Conservation (phyloP, 768 basidiomycete genomes). For the Leucosporidium scottii region DNA sequence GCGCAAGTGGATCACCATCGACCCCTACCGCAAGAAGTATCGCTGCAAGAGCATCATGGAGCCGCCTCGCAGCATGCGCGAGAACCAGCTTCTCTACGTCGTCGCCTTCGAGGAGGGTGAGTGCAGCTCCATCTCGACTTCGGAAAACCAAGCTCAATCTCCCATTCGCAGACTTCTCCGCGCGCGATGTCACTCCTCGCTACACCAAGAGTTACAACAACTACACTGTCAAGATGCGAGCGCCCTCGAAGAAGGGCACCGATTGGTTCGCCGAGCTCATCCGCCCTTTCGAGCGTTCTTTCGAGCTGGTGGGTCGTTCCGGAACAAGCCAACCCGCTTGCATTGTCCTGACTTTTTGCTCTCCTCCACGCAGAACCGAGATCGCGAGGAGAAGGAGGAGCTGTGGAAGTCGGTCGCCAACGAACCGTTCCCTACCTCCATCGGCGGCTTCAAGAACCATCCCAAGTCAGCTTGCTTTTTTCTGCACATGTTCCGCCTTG, state of each 20-base stretch:
- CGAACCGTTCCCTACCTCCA: slow-evolving; percentile 87
- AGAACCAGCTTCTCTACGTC: slow-evolving; percentile 86
- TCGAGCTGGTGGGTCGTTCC: slow-evolving; percentile 60
- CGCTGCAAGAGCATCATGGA: slow-evolving; percentile 65
- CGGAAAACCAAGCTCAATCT: no score
- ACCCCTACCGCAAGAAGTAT: slow-evolving; percentile 78
- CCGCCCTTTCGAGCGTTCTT: slow-evolving; percentile 60
- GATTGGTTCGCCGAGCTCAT: slow-evolving; percentile 80
- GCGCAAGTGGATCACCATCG: slow-evolving; percentile 83
- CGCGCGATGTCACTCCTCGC: slow-evolving; percentile 80
- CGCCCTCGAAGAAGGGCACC: slow-evolving; percentile 49
- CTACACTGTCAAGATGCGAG: slow-evolving; percentile 49
- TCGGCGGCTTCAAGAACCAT: slow-evolving; percentile 92
- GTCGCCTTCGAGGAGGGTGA: slow-evolving; percentile 76
- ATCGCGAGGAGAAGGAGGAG: slow-evolving; percentile 88
- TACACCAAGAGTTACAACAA: slow-evolving; percentile 76
- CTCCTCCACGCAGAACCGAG: slow-evolving; percentile 59
- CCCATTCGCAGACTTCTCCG: slow-evolving; percentile 60
- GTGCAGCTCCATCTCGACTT: slow-evolving; percentile 3
- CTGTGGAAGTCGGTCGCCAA: slow-evolving; percentile 64
- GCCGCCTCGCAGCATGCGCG: slow-evolving; percentile 32
- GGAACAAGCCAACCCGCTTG: slow-evolving; percentile 2
- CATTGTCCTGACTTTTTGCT: not conserved
- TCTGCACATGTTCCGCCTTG: not conserved
- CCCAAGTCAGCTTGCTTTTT: slow-evolving; percentile 57